A percentile compares a stretch with the other conserved stretches of the same genome.
phyloP scores from a whole-genome alignment of 495 filamentous ascomycete genomes.

The Neurospora cerealis region DNA sequence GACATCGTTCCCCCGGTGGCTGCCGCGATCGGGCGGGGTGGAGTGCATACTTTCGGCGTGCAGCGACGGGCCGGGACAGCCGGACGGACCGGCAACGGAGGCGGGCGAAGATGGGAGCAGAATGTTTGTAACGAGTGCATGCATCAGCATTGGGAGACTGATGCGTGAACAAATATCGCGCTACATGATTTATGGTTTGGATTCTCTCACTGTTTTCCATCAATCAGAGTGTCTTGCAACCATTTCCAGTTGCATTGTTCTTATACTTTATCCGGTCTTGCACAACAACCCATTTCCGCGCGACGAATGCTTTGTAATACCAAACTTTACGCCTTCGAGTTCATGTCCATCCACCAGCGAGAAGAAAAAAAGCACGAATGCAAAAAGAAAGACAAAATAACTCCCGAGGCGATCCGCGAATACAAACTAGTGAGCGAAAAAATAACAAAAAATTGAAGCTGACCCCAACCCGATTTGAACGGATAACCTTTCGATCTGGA shows the following conservation, averaged over 20 bases:
- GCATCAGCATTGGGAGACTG: neutral
- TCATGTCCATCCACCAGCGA: neutral
- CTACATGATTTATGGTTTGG: neutral
- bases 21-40: neutral
- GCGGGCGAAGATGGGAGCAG: neutral
- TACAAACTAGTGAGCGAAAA: neutral
- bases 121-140: neutral
- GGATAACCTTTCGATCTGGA: neutral
- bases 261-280: neutral
- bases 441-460: neutral
- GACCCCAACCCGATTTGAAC: neutral
- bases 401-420: neutral
- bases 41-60: neutral
- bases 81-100: neutral
- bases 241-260: neutral
- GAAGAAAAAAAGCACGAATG: neutral
- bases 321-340: neutral
- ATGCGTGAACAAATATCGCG: neutral
- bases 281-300: neutral
- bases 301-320: neutral
- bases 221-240: neutral
- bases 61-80: neutral
- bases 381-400: neutral
- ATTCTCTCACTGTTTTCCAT: neutral
- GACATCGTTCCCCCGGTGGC: neutral